Evolutionary conservation across 2,329 filamentous ascomycete genomes (phyloP).

Genomic region (Aspergillus spinulosporus): DNA sequence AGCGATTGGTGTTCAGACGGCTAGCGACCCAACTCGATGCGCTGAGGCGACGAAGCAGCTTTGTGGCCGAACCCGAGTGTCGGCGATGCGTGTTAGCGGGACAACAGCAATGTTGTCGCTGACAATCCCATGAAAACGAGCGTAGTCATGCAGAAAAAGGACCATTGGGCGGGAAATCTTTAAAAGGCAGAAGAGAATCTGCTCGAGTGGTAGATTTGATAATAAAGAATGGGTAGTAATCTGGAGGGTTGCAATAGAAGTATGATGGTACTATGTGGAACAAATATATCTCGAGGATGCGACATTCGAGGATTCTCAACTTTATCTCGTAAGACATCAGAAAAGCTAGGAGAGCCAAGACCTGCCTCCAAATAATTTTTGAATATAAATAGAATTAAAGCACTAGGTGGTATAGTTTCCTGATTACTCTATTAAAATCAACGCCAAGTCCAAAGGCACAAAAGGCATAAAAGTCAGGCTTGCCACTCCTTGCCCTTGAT

Average conservation of each 20-base stretch:
- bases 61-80: slow-evolving; percentile 17
- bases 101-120: slow-evolving; percentile 36
- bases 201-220: not conserved
- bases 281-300: no score
- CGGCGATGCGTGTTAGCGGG: slow-evolving; percentile 23
- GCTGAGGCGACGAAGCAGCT: slow-evolving; percentile 18
- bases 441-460: slow-evolving; percentile 5
- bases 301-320: no score
- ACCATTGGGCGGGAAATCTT: slow-evolving; percentile 24
- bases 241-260: no score
- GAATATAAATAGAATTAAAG: not conserved
- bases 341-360: no score
- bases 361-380: not conserved
- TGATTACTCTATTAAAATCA: slow-evolving; percentile 6
- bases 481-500: slow-evolving; percentile 3
- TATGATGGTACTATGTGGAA: no score
- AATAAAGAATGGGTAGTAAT: no score
- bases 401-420: not conserved
- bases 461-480: slow-evolving; percentile 2
- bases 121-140: slow-evolving; percentile 48
- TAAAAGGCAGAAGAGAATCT: not conserved
- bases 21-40: slow-evolving; percentile 19
- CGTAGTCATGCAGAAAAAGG: slow-evolving; percentile 48
- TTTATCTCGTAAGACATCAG: no score
- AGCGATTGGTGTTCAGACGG: slow-evolving; percentile 18